Conservation (phyloP, 1,284 basidiomycete genomes). For the Hymenochaete sp. region DNA sequence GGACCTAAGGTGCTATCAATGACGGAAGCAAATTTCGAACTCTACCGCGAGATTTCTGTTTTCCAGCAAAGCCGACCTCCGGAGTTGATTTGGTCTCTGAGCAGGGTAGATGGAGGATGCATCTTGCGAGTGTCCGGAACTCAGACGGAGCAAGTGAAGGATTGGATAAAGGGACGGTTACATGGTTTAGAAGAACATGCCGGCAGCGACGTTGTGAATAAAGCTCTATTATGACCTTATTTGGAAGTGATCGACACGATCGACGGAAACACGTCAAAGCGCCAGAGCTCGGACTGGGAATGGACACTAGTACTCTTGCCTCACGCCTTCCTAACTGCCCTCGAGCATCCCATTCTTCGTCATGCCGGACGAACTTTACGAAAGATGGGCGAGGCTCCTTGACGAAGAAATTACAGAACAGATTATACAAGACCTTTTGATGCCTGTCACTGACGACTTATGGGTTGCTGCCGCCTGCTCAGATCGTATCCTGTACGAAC, state of each 20-base stretch:
- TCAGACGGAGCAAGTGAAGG: conserved; percentile 62
- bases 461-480: conserved; percentile 67
- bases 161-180: conserved; percentile 56
- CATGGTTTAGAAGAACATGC: conserved; percentile 42
- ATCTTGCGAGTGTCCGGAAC: conserved; percentile 67
- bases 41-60: conserved; percentile 53
- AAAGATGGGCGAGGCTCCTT: conserved; percentile 46
- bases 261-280: not conserved
- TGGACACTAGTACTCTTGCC: no score
- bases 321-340: no score
- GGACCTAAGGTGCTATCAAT: conserved; percentile 49
- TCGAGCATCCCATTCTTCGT: no score
- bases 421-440: conserved; percentile 41
- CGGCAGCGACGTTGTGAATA: conserved; percentile 56
- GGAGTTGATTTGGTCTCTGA: conserved; percentile 74
- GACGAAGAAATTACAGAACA: conserved; percentile 48
- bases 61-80: conserved; percentile 46
- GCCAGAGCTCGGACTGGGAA: no score
- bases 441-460: conserved; percentile 49
- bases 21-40: conserved; percentile 36
- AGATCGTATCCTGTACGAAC: conserved; percentile 57
- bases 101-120: conserved; percentile 40
- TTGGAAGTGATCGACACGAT: not conserved
- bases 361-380: conserved; percentile 28
- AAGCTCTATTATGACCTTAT: conserved; percentile 42